Conservation (phyloP, 768 basidiomycete species). For the Gelatoporia subvermispora region DNA sequence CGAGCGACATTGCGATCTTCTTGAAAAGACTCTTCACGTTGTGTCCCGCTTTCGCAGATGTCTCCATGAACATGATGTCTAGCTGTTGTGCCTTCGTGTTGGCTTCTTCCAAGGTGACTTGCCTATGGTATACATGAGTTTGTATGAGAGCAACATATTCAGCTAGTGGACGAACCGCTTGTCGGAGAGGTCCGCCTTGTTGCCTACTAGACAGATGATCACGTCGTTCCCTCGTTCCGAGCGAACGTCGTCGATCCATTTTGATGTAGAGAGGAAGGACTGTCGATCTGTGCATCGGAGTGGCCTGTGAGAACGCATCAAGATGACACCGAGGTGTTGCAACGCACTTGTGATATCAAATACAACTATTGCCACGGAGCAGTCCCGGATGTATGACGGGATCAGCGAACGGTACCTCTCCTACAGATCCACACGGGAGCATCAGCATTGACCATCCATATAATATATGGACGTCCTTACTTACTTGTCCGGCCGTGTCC, state of each 20-base stretch:
- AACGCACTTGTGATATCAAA: slow-evolving; percentile 98
- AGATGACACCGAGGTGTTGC: too few relatives aligned
- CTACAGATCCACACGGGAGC: slow-evolving; percentile 34
- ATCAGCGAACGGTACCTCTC: slow-evolving; percentile 97
- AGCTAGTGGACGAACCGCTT: slow-evolving; percentile 61
- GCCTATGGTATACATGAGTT: slow-evolving; percentile 43
- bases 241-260: slow-evolving; percentile 99
- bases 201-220: slow-evolving; percentile 96
- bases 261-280: slow-evolving; percentile 96
- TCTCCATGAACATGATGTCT: slow-evolving; percentile 98
- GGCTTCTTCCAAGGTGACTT: slow-evolving; percentile 98
- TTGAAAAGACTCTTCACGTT: slow-evolving; percentile 99
- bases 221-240: slow-evolving; percentile 97
- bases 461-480: slow-evolving; percentile 10
- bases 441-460: neutral
- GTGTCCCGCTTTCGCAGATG: slow-evolving; percentile 97
- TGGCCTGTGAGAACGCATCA: too few relatives aligned
- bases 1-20: slow-evolving; percentile 97
- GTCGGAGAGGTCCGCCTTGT: slow-evolving; percentile 98
- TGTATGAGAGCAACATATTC: neutral
- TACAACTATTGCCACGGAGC: slow-evolving; percentile 97
- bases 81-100: slow-evolving; percentile 87
- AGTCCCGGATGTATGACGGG: slow-evolving; percentile 98
- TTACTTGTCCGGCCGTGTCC: slow-evolving; percentile 95
- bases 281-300: slow-evolving; percentile 90